phyloP scores from a whole-genome alignment of 331 rosid genomes.

The Quercus phellos region DNA sequence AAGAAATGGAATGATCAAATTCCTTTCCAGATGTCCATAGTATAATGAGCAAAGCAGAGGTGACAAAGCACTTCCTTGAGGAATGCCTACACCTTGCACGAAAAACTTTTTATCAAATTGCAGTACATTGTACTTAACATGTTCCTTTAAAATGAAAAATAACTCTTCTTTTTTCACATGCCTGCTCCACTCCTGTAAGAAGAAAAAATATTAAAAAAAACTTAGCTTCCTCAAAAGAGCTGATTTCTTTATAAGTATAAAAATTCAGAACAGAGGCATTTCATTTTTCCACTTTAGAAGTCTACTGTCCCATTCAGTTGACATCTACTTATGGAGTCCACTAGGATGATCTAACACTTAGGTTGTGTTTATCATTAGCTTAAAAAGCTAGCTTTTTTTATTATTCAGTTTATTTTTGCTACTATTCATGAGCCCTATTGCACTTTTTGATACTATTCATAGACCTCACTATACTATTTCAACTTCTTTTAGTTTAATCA shows the following conservation, averaged over 20 bases:
- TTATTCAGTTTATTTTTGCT: too few species aligned
- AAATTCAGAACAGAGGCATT: neutral
- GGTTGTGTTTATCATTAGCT: too few species aligned
- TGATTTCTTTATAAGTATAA: neutral
- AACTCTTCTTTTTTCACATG: conserved; percentile 41
- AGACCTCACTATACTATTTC: accelerated
- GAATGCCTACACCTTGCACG: conserved; percentile 78
- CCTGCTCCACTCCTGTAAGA: conserved; percentile 45
- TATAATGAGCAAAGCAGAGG: conserved; percentile 82
- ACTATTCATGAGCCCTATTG: too few species aligned
- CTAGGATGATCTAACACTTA: neutral
- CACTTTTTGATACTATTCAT: too few species aligned
- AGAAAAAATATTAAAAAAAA: conserved; percentile 5
- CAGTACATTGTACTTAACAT: conserved; percentile 72
- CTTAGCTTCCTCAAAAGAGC: too few species aligned
- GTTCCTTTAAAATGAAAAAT: conserved; percentile 44
- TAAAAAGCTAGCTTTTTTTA: too few species aligned
- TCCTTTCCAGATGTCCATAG: conserved; percentile 74
- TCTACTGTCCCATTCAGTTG: neutral
- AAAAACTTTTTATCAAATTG: conserved; percentile 64
- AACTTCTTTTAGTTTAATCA: too few species aligned
- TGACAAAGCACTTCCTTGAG: conserved; percentile 91
- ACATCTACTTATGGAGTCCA: neutral
- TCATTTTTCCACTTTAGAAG: neutral
- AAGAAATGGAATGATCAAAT: conserved; percentile 69